phyloP scores from a whole-genome alignment of 768 basidiomycete species.

The Kwoniella europaea region DNA sequence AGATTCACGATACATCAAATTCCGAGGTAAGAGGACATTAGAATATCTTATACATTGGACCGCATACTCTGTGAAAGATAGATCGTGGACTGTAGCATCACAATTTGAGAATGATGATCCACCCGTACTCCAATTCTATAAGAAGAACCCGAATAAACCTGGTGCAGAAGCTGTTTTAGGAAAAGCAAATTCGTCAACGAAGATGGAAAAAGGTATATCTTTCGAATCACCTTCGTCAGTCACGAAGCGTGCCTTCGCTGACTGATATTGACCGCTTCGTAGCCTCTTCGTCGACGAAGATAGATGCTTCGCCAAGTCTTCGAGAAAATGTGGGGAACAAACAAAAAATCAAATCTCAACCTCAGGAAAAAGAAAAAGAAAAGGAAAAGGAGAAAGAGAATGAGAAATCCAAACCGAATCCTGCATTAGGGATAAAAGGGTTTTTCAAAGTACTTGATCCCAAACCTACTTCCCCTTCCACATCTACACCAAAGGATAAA shows the following conservation, averaged over 20 bases:
- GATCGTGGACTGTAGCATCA: constrained; percentile 41
- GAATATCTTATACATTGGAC: constrained; percentile 46
- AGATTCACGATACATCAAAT: constrained; percentile 36
- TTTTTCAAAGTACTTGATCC: constrained; percentile 19
- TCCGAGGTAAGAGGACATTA: constrained; percentile 21
- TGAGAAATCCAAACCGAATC: constrained; percentile 10
- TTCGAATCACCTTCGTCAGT: neutral
- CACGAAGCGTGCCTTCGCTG: neutral
- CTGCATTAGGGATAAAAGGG: constrained; percentile 18
- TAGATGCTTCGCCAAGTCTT: neutral
- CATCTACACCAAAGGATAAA: neutral
- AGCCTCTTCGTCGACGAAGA: constrained; percentile 3
- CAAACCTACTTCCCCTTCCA: neutral
- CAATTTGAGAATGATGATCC: constrained; percentile 50
- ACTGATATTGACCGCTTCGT: neutral
- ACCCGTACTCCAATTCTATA: constrained; percentile 40
- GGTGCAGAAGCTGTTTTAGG: constrained; percentile 11
- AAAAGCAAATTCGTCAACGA: neutral
- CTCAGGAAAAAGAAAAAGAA: neutral
- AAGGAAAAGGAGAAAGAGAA: constrained; percentile 9
- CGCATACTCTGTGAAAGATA: constrained; percentile 38
- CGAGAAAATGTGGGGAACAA: constrained; percentile 4
- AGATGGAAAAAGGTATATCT: constrained; percentile 1
- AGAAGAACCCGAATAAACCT: constrained; percentile 35
- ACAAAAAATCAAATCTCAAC: neutral